Evolutionary conservation across 2,329 filamentous ascomycete species (phyloP).

Genomic region (Fusarium sp.): DNA sequence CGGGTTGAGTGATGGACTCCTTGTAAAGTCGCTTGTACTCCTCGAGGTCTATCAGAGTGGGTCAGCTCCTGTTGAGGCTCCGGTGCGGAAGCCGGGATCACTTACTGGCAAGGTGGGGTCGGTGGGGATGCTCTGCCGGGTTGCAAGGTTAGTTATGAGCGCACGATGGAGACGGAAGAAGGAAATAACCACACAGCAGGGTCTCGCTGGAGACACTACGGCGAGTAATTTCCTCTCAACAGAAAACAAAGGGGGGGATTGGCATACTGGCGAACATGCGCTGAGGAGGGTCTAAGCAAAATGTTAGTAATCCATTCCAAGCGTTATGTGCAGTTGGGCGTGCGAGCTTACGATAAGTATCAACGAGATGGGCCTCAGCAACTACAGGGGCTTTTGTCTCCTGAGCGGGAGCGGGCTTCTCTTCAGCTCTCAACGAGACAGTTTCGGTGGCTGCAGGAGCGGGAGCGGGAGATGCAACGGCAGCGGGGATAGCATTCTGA

Average conservation of each 20-base stretch:
- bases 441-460: constrained; percentile 35
- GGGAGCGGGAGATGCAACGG: constrained; percentile 29
- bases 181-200: constrained; percentile 19
- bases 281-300: constrained; percentile 68
- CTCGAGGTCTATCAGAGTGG: constrained; percentile 65
- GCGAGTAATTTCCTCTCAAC: constrained; percentile 21
- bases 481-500: constrained; percentile 29
- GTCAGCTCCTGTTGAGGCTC: constrained; percentile 48
- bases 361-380: constrained; percentile 80
- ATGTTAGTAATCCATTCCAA: constrained; percentile 36
- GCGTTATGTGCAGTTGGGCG: not conserved
- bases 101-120: constrained; percentile 76
- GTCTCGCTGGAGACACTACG: constrained; percentile 10
- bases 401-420: constrained; percentile 12
- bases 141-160: constrained; percentile 54
- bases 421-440: constrained; percentile 22
- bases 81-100: constrained; percentile 44
- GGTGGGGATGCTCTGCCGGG: constrained; percentile 74
- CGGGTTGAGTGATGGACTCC: constrained; percentile 89
- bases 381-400: constrained; percentile 69
- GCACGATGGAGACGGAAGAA: constrained; percentile 26
- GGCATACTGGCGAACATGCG: constrained; percentile 77
- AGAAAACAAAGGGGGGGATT: constrained; percentile 23
- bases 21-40: constrained; percentile 78
- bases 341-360: constrained; percentile 73